These are phyloP conservation scores for Pseudopyricularia javanii DNA, from an alignment of 2,329 filamentous ascomycete genomes.

Conservation along the genomic window DNA sequence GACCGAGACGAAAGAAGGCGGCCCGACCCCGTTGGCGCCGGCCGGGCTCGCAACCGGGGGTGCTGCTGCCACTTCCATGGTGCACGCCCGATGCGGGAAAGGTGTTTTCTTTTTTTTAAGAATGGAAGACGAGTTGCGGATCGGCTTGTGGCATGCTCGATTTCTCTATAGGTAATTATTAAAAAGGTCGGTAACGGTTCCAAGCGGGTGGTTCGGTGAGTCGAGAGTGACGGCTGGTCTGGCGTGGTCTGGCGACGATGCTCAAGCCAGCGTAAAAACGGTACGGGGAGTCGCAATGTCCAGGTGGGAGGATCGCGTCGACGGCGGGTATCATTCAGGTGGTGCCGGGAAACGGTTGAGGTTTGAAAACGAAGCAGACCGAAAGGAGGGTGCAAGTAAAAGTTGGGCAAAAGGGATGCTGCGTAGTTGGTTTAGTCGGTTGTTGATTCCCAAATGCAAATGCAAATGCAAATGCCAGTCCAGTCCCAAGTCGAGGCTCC, in stretches of 20 bases:
- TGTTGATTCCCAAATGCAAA: neutral
- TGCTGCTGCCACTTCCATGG: conserved; percentile 40
- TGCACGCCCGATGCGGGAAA: conserved; percentile 7
- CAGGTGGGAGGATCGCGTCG: neutral
- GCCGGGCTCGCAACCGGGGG: conserved; percentile 28
- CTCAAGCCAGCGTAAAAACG: neutral
- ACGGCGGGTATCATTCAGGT: neutral
- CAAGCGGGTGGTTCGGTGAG: neutral
- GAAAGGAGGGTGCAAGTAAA: neutral
- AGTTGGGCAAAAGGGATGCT: neutral
- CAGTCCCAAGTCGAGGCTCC: too few relatives aligned
- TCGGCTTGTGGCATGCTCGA: neutral
- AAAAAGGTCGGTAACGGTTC: neutral
- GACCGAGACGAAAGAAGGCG: conserved; percentile 39
- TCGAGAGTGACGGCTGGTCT: neutral
- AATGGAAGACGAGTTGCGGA: neutral
- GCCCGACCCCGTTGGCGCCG: conserved; percentile 31
- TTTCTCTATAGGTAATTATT: neutral
- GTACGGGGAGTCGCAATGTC: neutral
- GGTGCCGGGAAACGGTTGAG: neutral
- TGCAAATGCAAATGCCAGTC: neutral
- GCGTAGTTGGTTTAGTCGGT: neutral
- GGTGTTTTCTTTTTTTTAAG: neutral
- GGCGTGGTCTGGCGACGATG: neutral
- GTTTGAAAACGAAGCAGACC: neutral